phyloP scores from a whole-genome alignment of 192 early-diverging fungal species.

The Obelidium mucronatum region DNA sequence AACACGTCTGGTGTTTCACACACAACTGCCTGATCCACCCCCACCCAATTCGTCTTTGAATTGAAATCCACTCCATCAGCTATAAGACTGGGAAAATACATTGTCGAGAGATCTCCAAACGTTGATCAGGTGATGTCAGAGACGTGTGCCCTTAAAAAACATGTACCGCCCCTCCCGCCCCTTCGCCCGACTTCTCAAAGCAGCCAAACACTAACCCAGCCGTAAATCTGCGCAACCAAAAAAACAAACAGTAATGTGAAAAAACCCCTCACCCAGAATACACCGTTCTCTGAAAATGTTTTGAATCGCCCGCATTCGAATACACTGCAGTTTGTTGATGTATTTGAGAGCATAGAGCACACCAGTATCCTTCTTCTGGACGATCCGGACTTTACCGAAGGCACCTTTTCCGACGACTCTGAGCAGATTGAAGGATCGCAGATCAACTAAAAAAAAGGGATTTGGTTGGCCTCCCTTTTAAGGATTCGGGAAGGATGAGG shows the following conservation, averaged over 20 bases:
- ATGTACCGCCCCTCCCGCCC: too few relatives aligned
- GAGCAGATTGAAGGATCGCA: conserved; percentile 89
- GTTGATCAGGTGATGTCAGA: too few relatives aligned
- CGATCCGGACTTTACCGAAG: conserved; percentile 96
- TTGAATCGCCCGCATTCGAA: conserved; percentile 79
- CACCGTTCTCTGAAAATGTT: conserved; percentile 93
- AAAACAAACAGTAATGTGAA: not conserved
- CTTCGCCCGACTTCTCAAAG: too few relatives aligned
- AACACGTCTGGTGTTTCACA: too few relatives aligned
- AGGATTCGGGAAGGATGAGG: not conserved
- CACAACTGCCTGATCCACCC: too few relatives aligned
- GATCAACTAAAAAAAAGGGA: conserved; percentile 62
- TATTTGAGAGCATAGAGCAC: conserved; percentile 94
- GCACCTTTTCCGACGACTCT: conserved; percentile 92
- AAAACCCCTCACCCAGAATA: conserved; percentile 55
- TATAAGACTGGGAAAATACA: too few relatives aligned
- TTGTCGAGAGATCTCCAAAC: too few relatives aligned
- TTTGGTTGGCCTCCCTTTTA: not conserved
- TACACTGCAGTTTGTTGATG: conserved; percentile 94
- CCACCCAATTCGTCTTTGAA: too few relatives aligned
- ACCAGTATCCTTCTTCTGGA: conserved; percentile 83
- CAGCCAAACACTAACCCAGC: too few relatives aligned
- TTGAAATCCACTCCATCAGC: too few relatives aligned
- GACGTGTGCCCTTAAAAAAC: too few relatives aligned
- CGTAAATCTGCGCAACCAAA: too few relatives aligned